phyloP scores from a whole-genome alignment of 169 alveolate genomes.

The Perkinsus chesapeaki region DNA sequence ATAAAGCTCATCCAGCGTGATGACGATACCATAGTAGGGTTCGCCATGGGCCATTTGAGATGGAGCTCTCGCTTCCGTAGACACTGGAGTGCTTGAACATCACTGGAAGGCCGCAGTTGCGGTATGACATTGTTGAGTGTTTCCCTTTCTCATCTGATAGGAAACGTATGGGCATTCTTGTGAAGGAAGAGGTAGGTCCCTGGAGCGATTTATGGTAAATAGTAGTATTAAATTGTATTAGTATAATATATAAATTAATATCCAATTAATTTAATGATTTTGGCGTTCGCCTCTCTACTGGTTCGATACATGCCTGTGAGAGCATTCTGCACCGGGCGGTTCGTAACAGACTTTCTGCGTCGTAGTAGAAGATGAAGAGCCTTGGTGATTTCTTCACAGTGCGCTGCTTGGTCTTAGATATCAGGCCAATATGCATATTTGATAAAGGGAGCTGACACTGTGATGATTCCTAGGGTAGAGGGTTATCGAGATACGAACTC shows the following conservation, averaged over 20 bases:
- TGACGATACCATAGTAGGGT: constrained; percentile 62
- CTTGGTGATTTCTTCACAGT: no score
- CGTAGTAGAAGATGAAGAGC: no score
- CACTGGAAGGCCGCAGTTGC: constrained; percentile 21
- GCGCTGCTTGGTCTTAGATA: not conserved
- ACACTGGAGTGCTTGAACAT: not conserved
- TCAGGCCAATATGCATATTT: constrained; percentile 1
- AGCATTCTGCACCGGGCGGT: no score
- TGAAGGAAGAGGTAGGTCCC: constrained; percentile 55
- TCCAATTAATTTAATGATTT: no score
- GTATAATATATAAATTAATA: no score
- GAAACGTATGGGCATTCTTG: constrained; percentile 95
- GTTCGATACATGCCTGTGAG: no score
- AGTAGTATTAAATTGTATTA: no score
- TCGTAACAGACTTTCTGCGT: no score
- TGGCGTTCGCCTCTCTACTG: no score
- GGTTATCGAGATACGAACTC: not conserved
- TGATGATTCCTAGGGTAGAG: constrained; percentile 19
- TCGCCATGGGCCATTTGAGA: constrained; percentile 37
- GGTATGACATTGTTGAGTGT: constrained; percentile 75
- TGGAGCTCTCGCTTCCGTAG: not conserved
- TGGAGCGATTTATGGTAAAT: no score
- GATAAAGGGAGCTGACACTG: constrained; percentile 48
- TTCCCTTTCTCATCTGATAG: constrained; percentile 95
- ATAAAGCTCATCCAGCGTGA: constrained; percentile 77